phyloP scores from a whole-genome alignment of 345 rosid species.

The Anacardium occidentale region DNA sequence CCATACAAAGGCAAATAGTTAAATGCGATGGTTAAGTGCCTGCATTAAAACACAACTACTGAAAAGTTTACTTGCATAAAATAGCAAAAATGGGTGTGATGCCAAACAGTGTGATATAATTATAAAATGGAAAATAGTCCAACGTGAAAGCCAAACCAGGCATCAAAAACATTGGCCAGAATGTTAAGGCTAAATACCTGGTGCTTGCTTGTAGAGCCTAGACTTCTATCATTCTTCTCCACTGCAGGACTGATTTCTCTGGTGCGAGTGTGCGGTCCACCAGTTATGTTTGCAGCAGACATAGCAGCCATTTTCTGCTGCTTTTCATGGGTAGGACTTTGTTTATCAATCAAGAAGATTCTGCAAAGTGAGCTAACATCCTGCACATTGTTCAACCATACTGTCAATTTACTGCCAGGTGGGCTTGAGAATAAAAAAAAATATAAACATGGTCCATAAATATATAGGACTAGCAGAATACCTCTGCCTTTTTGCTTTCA shows the following conservation, averaged over 20 bases:
- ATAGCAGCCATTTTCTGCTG: background rate
- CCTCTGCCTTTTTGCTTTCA: constrained; percentile 35
- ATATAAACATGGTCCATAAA: background rate
- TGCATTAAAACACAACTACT: background rate
- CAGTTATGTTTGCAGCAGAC: background rate
- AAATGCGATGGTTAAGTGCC: background rate
- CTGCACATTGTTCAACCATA: constrained; percentile 40
- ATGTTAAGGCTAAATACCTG: constrained; percentile 29
- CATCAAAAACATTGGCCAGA: background rate
- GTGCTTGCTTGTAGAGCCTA: constrained; percentile 28
- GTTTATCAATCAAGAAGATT: constrained; percentile 27
- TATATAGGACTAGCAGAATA: constrained; percentile 16
- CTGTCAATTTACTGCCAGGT: constrained; percentile 20
- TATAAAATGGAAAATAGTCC: background rate
- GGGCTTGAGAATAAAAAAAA: constrained; percentile 19
- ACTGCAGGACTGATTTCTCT: background rate
- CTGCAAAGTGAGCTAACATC: constrained; percentile 36
- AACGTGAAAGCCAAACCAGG: constrained; percentile 2
- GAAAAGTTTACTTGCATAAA: background rate
- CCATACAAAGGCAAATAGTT: background rate
- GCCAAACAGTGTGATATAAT: background rate
- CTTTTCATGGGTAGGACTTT: constrained; percentile 12
- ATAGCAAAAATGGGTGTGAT: background rate
- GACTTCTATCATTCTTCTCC: background rate
- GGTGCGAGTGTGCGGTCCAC: constrained; percentile 4